Evolutionary conservation across 179 eudicot genomes (phyloP), one percentile per base, ranked within the genome.

Genomic region (Corrigiola litoralis): DNA sequence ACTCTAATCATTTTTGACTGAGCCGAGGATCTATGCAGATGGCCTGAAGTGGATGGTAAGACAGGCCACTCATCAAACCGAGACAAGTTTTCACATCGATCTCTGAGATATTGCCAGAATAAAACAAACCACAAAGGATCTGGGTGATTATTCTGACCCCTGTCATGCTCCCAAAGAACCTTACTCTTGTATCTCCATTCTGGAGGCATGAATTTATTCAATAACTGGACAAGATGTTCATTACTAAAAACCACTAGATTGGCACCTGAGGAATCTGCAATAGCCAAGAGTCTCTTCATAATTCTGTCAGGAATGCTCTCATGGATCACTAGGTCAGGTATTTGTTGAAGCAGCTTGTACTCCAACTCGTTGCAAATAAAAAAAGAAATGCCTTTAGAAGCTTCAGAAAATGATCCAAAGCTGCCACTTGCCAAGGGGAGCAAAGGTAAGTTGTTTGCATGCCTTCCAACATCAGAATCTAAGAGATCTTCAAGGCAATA

Each of bases 21-120:
- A 75, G 27, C 69, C 17, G 83, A 84, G 67, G 84, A 84, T 84
- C 96, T 80, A 72, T 88, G 80, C 42, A 95, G 74, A 75, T 92
- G 89, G 58, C 92, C 92, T 56, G 92, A 82, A 48, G 83, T 78
- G 28, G 96, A 87, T 34, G 97, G 99, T 65, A 95, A 67, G 71
- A 95, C 89, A 38, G 99, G 99, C 96, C 95, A 95, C 46, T 92
- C 99, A 61, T 84, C 84, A 81, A 95, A 89, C 32, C 80, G 33
- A 28, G 92, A 80, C 77, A 95, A 63, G n/a, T 77, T 71, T 57
- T 81, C 79, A 72, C 96, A 88, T 55, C 79, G 78, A 71, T 75
- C 71, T 24, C 65, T 73, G 66, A 95, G 88, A 78, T 91, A 95
- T 62, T 80, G 79, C 99, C 99, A 95, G 60, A 92, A 87, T 47